Base-by-base conservation (phyloP, 345 rosid genomes). In the Hibiscus mutabilis region DNA sequence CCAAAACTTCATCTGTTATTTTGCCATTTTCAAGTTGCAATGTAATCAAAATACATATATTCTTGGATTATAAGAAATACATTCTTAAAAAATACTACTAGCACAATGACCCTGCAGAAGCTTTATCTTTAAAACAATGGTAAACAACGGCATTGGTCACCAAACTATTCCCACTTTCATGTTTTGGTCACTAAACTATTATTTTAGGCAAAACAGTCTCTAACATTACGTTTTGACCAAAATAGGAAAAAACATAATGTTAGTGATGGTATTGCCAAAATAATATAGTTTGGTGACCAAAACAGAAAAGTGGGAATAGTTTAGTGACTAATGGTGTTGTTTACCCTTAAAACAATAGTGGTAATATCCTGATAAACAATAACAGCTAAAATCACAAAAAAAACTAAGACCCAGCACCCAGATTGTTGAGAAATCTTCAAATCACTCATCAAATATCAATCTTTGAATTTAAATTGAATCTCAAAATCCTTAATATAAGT, bases 1-100 rank as follows among this genome's bases (percentile, higher is more conserved):
- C 12, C 18, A 44, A 60, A 27, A n/a, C 3, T 24, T 35, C 29
- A 6, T 14, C 31, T 21, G 16, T 69, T 14, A 47, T 25, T 22
- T 24, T 16, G 91, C 40, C 27, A 35, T 0, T 47, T 66, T 66
- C 16, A 47, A 47, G 6, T 66, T 66, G 13, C n/a, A 22, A 66
- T 44, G 12, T 44, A 6, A 47, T 15, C 1, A 21, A 12, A 47
- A 21, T 24, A 12, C 16, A 4, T 0, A 49, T 49, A 49, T 14
- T 19, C 59, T 24, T 19, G 21, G 27, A 55, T 55, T 55, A 55
- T 16, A 51, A 51, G 55, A 46, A 2, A 0, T 13, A 37, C 68
- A 65, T 42, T 14, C 19, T 37, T 31, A 11, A 1, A 21, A 31
- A 15, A 6, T 15, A 64, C 35, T 21, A 21, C 7, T 9, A 55